Evolutionary conservation across 2,329 filamentous ascomycete species (phyloP), one percentile per base, ranked within the genome.

Genomic region (Knufia petricola): DNA sequence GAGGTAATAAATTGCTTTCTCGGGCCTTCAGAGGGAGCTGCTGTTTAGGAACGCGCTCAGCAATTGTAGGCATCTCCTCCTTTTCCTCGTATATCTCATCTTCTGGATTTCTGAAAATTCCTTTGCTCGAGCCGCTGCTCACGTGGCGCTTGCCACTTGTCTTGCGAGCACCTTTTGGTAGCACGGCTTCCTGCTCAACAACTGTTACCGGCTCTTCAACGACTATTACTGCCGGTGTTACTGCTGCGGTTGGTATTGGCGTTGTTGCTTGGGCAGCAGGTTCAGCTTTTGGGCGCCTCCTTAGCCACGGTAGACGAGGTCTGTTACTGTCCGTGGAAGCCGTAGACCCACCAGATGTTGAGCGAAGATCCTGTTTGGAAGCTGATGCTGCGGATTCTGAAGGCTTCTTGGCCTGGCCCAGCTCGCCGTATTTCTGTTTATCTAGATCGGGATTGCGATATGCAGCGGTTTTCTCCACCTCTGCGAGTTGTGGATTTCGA

Each of bases 71-170:
- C 17, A 56, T 60, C 52, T 74, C 72, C 59, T 85, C 79, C 1
- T 87, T 85, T 62, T 95, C 90, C 64, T 95, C 89, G 74, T 87
- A 95, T 52, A 95, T 82, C 41, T 76, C 71, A 58, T 80, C 78
- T 48, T 76, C 69, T 2, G 77, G 76, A 52, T 79, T 77, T 55
- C 74, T 73, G 61, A 79, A 81, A 13, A 78, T 64, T 21, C 70
- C 71, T 51, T 68, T 75, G 15, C 63, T 64, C 13, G 66, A 64
- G 43, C 68, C 67, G 30, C 55, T 60, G 50, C 65, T 68, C 15
- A 60, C 57, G 32, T 60, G 65, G 19, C 62, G 64, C n/a, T 51
- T 49, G 9, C 54, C 54, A 46, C 54, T 57, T 30, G 45, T 55
- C 24, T 48, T 50, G 23, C 52, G 47, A 34, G 46, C n/a, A 13